Evolutionary conservation across 2,329 filamentous ascomycete species (phyloP), one percentile per base, ranked within the genome.

Genomic region (Alternaria brassicicola): DNA sequence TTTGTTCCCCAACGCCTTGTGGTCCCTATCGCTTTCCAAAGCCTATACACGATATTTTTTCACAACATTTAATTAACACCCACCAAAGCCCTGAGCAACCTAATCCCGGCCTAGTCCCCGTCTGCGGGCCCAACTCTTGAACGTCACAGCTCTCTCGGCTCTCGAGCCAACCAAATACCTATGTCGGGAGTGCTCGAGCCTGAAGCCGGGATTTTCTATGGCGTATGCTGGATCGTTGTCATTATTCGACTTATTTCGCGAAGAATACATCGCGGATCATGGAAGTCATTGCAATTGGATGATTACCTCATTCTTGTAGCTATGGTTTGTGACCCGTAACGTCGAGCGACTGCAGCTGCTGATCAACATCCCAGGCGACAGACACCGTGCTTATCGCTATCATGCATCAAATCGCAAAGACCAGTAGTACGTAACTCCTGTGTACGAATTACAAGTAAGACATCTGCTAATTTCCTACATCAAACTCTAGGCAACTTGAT

Each of bases 221-320:
- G 61, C 10, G 55, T 72, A 30, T 76, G 73, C 56, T 76, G 73
- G 74, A 21, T 75, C n/a, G 65, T 74, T 8, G 69, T 76, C 28
- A 57, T 70, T 17, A 62, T 68, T 9, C 64, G 74, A 28, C 57
- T 75, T 3, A 52, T 69, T 19, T 75, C 73, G 33, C 63, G 72
- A 31, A 67, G 71, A 52, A 41, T 76, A 10, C 71, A 73, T 61
- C 62, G 64, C 28, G 70, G 71, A 49, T 65, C 66, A 43, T 76
- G 73, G 74, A 73, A 68, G 49, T 55, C 55, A 8, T 62, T 78
- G 7, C 69, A 76, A 54, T 48, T 69, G 12, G 76, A 78, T 47
- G 76, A 78, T 46, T 75, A 71, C 38, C 53, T 78, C 43, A 76
- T 78, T 15, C 45, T 76, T 36, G 39, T 73, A 12, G 74, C 75